Base-by-base conservation (phyloP, 2,329 filamentous ascomycete species). In the Neofusicoccum kwambonambiense region DNA sequence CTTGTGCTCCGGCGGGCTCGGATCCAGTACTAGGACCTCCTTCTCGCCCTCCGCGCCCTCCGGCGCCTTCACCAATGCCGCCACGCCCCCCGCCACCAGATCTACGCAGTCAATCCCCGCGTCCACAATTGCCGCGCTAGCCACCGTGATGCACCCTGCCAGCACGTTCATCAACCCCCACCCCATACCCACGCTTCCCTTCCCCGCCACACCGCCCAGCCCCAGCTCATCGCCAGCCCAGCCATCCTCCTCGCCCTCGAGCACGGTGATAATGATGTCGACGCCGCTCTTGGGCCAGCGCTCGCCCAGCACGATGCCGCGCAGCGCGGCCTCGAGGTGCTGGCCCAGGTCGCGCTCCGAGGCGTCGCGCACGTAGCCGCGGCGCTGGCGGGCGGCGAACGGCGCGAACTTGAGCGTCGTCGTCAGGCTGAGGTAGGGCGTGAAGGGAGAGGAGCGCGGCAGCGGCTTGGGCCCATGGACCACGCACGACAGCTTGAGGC, bases 251-350 rank as follows among this genome's bases (percentile, higher is more conserved):
- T 98, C 95, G 3, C 92, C 94, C 79, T 99, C 95, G 17, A 99
- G 83, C 56, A 99, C 88, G 0, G 93, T 97, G 56, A 99, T 88
- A 17, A 97, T 89, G 45, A 99, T 89, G 75, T 99, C 95, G n/a
- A 97, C 89, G 50, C 92, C 93, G 76, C 92, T 97, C 82, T 99
- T 99, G n/a, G 95, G 95, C 92, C 94, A 99, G 65, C 94, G 85
- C 75, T 97, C 93, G 13, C 92, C 93, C 73, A 98, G 94, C 58
- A 98, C 88, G 7, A 92, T 91, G 0, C 94, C 94, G 39, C 93
- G 87, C 58, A 99, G 83, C 31, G 95, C 93, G 15, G 92, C 94
- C 77, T 98, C 93, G 3, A 99, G 82, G 75, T 98, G 94, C 11
- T 93, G 90, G 12, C 92, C 92, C 1, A 99, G 84, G 74, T 99